phyloP scores from a whole-genome alignment of 2,329 filamentous ascomycete genomes.

The Ascochyta viciae-villosae region DNA sequence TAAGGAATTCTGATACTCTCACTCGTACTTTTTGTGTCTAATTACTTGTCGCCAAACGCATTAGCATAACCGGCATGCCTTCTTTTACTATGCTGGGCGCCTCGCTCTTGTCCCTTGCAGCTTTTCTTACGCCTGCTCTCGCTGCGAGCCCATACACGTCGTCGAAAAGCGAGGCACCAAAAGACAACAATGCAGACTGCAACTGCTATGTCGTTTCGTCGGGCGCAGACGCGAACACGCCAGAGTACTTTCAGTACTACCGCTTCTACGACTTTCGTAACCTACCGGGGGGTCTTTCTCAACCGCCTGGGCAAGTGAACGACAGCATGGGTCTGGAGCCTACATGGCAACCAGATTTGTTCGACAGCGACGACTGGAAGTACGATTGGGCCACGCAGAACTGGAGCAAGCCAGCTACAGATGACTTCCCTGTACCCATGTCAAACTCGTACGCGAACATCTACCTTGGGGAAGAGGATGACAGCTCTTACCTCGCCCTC shows the following conservation, averaged over 20 bases:
- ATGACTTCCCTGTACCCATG: constrained; percentile 51
- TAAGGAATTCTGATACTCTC: constrained; percentile 8
- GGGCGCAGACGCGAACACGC: constrained; percentile 43
- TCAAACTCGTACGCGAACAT: constrained; percentile 57
- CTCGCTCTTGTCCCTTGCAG: constrained; percentile 35
- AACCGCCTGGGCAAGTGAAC: constrained; percentile 35
- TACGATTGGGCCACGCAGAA: constrained; percentile 52
- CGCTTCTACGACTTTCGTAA: constrained; percentile 61
- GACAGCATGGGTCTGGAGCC: constrained; percentile 27
- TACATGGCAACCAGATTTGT: constrained; percentile 48
- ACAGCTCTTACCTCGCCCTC: constrained; percentile 55
- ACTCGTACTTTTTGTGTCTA: constrained; percentile 11
- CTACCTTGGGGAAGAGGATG: constrained; percentile 50
- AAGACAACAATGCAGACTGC: constrained; percentile 50
- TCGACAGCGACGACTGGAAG: constrained; percentile 47
- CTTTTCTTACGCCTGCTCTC: constrained; percentile 31
- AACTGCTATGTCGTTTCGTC: constrained; percentile 58
- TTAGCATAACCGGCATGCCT: constrained; percentile 19
- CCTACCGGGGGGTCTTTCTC: constrained; percentile 40
- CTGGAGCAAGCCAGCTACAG: constrained; percentile 53
- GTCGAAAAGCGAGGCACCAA: constrained; percentile 35
- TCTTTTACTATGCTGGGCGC: constrained; percentile 28
- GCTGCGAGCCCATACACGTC: constrained; percentile 39
- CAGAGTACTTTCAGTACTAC: constrained; percentile 59
- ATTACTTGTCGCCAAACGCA: neutral